phyloP scores from a whole-genome alignment of 1,284 basidiomycete genomes.

The Omphalotus olearius region DNA sequence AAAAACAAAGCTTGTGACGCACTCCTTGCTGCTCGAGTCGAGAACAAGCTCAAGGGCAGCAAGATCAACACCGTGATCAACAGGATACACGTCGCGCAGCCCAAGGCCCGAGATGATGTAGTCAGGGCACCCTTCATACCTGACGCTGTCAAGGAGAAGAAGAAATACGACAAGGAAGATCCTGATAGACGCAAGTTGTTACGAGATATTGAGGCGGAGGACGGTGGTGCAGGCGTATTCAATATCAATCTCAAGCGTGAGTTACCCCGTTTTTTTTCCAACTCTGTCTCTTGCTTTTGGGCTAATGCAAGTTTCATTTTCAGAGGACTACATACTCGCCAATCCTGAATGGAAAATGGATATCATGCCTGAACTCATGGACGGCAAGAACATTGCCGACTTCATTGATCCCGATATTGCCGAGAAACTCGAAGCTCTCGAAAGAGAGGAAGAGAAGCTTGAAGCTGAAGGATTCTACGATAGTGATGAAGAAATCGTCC shows the following conservation, averaged over 20 bases:
- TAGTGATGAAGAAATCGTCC: conserved; percentile 75
- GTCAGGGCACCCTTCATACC: conserved; percentile 86
- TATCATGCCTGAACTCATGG: conserved; percentile 92
- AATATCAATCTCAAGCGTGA: conserved; percentile 86
- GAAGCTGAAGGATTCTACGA: conserved; percentile 96
- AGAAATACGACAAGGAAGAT: conserved; percentile 86
- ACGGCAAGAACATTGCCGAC: conserved; percentile 99
- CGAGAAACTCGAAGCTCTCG: conserved; percentile 94
- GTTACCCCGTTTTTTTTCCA: conserved; percentile 22
- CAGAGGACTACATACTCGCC: conserved; percentile 88
- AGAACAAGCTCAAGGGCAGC: conserved; percentile 88
- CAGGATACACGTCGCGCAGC: conserved; percentile 90
- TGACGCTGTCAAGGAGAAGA: conserved; percentile 67
- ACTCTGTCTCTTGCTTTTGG: conserved; percentile 1
- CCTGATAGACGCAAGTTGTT: conserved; percentile 69
- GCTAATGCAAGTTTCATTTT: conserved; percentile 14
- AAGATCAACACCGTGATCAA: conserved; percentile 91
- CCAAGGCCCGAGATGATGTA: conserved; percentile 83
- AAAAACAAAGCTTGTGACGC: conserved; percentile 92
- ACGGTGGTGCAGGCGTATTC: conserved; percentile 87
- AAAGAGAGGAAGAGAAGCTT: conserved; percentile 94
- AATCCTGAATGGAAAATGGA: conserved; percentile 97
- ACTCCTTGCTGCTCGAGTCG: conserved; percentile 89
- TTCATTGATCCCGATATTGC: conserved; percentile 99
- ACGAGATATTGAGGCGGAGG: conserved; percentile 77